Base-by-base conservation (phyloP, 2,329 filamentous ascomycete genomes). In the Trichoderma semiorbis region DNA sequence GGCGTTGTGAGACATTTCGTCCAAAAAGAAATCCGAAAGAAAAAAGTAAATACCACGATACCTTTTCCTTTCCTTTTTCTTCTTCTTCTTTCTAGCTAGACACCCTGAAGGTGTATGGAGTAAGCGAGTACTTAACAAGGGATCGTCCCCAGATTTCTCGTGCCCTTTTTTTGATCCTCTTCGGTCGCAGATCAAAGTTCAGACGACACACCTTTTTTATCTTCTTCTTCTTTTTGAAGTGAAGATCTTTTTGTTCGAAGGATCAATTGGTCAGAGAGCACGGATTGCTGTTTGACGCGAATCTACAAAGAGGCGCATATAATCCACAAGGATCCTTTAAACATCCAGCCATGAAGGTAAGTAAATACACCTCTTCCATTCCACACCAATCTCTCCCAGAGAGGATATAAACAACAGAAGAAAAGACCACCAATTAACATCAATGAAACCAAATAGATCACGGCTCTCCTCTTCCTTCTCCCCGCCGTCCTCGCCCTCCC, bases 401-500 rank as follows among this genome's bases (percentile, higher is more conserved):
- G 18, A 18, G 2, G 18, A 32, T 26, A 24, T 36, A 32, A 32
- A 36, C n/a, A 53, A 66, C n/a, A 53, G 39, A 39, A 39, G 2
- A 18, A 18, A 8, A 43, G 10, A 1, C 7, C 6, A n/a, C 18
- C n/a, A 18, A 65, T 12, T 26, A 36, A 36, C 26, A 26, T 1
- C 10, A 60, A 18, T 7, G 1, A 32, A 60, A 28, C 16, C n/a
- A 39, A 57, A 21, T 16, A 69, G 57, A 7, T 53, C 39, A 0
- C 67, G 5, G 16, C 57, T 63, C 57, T 69, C 11, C 24, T 70
- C 30, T 12, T 43, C 32, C 47, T 70, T 28, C 36, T 71, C 43
- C 43, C 69, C 39, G 26, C 65, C 63, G 26, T 24, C 34, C 34
- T 64, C 26, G 55, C 71, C 32, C 30, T 61, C 11, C 74, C 70